Evolutionary conservation across 2,329 filamentous ascomycete genomes (phyloP), one percentile per base, ranked within the genome.

Genomic region (Chrysoporthe cubensis): DNA sequence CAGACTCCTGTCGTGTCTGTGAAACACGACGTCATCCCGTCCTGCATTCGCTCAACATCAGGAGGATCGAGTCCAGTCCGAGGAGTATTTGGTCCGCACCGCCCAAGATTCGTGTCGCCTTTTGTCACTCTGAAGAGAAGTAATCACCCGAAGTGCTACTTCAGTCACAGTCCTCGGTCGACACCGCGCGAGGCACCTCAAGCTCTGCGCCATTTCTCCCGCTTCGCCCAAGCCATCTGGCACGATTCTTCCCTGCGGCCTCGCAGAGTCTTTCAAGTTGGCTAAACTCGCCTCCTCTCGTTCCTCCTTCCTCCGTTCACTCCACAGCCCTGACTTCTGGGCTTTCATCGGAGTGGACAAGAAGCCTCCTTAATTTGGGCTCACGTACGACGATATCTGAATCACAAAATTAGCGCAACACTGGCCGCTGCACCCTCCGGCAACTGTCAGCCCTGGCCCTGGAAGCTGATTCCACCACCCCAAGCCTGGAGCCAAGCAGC

Each of bases 261-360:
- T 52, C 54, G 63, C 63, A 65, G 52, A 73, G 72, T 66, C 70
- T 70, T 73, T 72, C 76, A 80, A 79, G 77, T 78, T 80, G 78
- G 78, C 78, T 77, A 76, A 75, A 73, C 72, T 73, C 68, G 75
- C 74, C 82, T 85, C 86, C 82, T 81, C 86, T 81, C 83, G 87
- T 83, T 88, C 91, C 80, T 90, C 89, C 81, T 90, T 91, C 83
- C 85, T 91, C 79, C 91, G 91, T 86, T 94, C 93, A 88, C 92
- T 97, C 84, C 90, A 95, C 81, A 93, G 93, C 86, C 95, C 94
- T 82, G 90, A 90, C 80, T 90, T 90, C 86, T 93, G 94, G 94
- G 94, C 96, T 89, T 95, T 95, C 82, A 90, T 90, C 86, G 94
- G 95, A 91, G 92, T 94, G 85, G 93, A 96, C 86, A 96, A 94